phyloP scores from a whole-genome alignment of 495 filamentous ascomycete species.

The Cudoniella acicularis region DNA sequence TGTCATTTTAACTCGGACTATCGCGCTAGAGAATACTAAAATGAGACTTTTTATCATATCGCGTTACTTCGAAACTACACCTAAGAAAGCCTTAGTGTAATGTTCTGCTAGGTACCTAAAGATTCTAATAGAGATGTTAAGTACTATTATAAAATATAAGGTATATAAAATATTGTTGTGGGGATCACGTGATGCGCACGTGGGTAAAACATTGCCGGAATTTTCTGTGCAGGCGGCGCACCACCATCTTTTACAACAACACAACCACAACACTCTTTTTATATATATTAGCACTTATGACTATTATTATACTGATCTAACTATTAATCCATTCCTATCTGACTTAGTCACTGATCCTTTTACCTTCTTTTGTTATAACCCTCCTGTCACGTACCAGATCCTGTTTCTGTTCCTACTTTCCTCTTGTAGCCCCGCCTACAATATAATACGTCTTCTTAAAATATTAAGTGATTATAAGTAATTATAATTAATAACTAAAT shows the following conservation, averaged over 20 bases:
- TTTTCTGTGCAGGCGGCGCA: not conserved
- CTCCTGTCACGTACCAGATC: not conserved
- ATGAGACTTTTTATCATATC: too few species aligned
- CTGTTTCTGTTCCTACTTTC: not conserved
- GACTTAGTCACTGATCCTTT: not conserved
- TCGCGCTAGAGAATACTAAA: too few species aligned
- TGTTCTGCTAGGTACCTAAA: too few species aligned
- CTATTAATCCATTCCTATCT: not conserved
- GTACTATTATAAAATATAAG: too few species aligned
- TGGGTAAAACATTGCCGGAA: not conserved
- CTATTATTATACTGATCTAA: not conserved
- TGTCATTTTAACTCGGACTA: too few species aligned
- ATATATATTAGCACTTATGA: not conserved
- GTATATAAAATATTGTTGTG: not conserved
- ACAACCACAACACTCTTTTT: not conserved
- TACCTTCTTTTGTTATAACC: not conserved
- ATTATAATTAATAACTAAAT: too few species aligned
- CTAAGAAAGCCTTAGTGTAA: too few species aligned
- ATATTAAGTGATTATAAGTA: too few species aligned
- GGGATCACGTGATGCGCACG: not conserved
- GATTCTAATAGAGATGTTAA: too few species aligned
- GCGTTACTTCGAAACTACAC: too few species aligned
- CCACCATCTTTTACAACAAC: not conserved
- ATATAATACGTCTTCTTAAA: too few species aligned
- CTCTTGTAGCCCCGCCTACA: not conserved